Conservation (phyloP, 108 stramenopile genomes). For the Pseudonitzschia delicatissima region DNA sequence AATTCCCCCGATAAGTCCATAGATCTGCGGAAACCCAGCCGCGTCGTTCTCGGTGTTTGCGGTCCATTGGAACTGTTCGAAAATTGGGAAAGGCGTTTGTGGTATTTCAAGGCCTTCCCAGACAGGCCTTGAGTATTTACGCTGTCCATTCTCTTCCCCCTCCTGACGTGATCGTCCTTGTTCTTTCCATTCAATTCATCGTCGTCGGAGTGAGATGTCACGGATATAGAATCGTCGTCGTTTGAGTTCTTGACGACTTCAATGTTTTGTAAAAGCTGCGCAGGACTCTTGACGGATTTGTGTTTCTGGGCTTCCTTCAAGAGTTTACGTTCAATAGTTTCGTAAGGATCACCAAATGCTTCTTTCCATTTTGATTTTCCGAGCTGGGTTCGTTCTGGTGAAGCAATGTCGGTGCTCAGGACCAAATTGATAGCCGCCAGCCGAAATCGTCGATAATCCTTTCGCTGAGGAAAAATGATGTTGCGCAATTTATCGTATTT, state of each 20-base stretch:
- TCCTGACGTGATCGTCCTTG: not conserved
- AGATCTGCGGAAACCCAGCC: conserved; percentile 67
- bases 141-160: not conserved
- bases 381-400: conserved; percentile 66
- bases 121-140: not conserved
- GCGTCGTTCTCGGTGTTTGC: conserved; percentile 1
- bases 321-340: conserved; percentile 49
- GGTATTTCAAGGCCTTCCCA: conserved; percentile 31
- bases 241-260: conserved; percentile 29
- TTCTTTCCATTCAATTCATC: conserved; percentile 18
- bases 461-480: conserved; percentile 44
- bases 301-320: conserved; percentile 5
- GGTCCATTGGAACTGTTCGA: conserved; percentile 2
- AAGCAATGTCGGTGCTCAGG: conserved; percentile 46
- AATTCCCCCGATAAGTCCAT: conserved; percentile 71
- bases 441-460: conserved; percentile 62
- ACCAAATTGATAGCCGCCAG: conserved; percentile 56
- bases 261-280: conserved; percentile 24
- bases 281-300: conserved; percentile 21
- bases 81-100: conserved; percentile 26
- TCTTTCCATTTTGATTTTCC: conserved; percentile 74
- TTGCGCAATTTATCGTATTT: conserved; percentile 41
- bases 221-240: conserved; percentile 45
- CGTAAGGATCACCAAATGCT: conserved; percentile 78
- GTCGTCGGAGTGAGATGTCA: conserved; percentile 26